A percentile compares a stretch with the other conserved stretches of the same genome.
Evolutionary conservation across 805 yeast genomes (phyloP).

Genomic region (Candida sakaeoensis): DNA sequence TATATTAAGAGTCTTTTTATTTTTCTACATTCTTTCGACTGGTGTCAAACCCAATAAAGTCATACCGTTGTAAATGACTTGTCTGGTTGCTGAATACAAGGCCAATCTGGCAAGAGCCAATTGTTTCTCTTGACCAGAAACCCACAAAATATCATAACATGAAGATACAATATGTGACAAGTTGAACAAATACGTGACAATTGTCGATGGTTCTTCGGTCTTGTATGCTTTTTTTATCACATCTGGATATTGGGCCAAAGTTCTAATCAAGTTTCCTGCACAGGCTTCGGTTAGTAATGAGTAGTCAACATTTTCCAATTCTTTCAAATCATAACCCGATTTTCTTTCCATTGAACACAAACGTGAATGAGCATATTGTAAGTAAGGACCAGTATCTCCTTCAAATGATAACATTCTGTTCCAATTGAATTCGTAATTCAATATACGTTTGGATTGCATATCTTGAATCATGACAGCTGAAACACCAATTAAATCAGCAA

Average conservation of each 20-base stretch:
- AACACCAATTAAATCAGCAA: conserved; percentile 93
- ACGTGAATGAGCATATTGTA: conserved; percentile 98
- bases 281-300: conserved; percentile 64
- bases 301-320: conserved; percentile 50
- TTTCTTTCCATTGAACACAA: conserved; percentile 92
- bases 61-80: conserved; percentile 88
- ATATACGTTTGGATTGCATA: conserved; percentile 95
- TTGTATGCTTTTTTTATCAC: conserved; percentile 75
- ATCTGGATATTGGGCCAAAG: conserved; percentile 89
- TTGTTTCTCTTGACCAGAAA: conserved; percentile 87
- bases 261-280: conserved; percentile 69
- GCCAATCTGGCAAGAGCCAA: conserved; percentile 90
- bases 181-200: conserved; percentile 90
- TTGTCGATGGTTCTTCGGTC: conserved; percentile 87
- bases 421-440: conserved; percentile 96
- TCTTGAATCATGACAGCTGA: conserved; percentile 99
- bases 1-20: no score
- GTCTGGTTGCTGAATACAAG: conserved; percentile 83
- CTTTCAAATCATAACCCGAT: conserved; percentile 44
- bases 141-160: conserved; percentile 96
- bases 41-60: conserved; percentile 87
- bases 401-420: conserved; percentile 96
- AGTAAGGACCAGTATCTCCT: conserved; percentile 99
- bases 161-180: conserved; percentile 91
- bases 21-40: conserved; percentile 88